Base-by-base conservation (phyloP, 1,139 yeast genomes). In the Yamadazyma atlantica region DNA sequence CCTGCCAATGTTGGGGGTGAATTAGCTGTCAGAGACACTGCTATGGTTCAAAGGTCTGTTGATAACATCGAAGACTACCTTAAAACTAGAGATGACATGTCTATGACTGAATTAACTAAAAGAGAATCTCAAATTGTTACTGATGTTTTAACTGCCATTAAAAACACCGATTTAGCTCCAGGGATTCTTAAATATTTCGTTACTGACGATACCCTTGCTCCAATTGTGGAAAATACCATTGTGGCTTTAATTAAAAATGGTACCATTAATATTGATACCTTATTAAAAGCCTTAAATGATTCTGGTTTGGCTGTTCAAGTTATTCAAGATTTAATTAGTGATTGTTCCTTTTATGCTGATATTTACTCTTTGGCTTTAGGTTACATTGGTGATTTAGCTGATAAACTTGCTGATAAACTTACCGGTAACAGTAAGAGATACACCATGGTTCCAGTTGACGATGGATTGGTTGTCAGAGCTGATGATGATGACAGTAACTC, bases 121-220 rank as follows among this genome's bases (percentile, higher is more conserved):
- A 67, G 76, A 65, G 75, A 69, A 46, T 53, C 53, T 40, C 62
- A 62, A 37, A 69, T 68, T 48, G 73, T 70, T 35, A 70, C 76
- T 35, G 66, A 68, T 43, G 63, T 70, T 29, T 68, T 70, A 52
- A 53, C 58, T 18, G 66, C 67, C 36, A 61, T 70, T 40, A 62
- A 64, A 48, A 48, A 58, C 41, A 65, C 74, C n/a, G 52, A 62
- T 39, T 58, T 69, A 40, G 73, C 74, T 17, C 68, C 74, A 37
- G 48, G 50, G 32, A 61, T 70, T 41, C 54, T 70, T 37, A 46
- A 56, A 38, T 63, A 58, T 42, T 48, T 70, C 41, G 59, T 65
- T 34, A 54, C 56, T 41, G 69, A 69, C 46, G 53, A 60, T 33
- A 48, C 50, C 14, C 64, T 70, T 43, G 55, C 59, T 13, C 54